Base-by-base conservation (phyloP, 2,329 filamentous ascomycete species). In the Trichocomaceae sp. region DNA sequence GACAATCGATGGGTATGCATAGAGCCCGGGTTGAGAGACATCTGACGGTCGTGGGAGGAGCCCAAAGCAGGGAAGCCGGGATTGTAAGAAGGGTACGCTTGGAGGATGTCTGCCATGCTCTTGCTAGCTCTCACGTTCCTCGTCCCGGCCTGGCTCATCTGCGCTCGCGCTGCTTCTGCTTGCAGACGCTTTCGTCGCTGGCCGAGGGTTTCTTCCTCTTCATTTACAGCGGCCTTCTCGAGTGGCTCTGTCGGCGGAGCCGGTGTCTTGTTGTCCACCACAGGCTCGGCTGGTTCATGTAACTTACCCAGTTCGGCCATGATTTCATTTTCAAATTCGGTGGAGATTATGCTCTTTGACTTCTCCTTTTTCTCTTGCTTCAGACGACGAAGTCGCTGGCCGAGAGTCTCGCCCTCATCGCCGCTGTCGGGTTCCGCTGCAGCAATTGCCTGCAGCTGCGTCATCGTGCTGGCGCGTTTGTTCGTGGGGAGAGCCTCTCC, bases 51-150 rank as follows among this genome's bases (percentile, higher is more conserved):
- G 60, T 23, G 62, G 12, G 20, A n/a, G 22, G 35, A 29, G n/a
- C 37, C 33, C 19, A 41, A 17, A 13, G 47, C 8, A 44, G 52
- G 39, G 12, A 50, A 37, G 15, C 42, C 63, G 15, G 60, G 58
- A 19, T 66, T 63, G 31, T 69, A 65, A 22, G 69, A 66, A 5
- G 82, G 82, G 61, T 83, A 79, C 2, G 77, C 75, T 56, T 79
- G 73, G 9, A 86, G 76, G 29, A 78, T 63, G 59, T 74, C 67
- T 7, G 74, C 75, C 69, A 77, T 75, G 59, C 74, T 79, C 42
- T 70, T 70, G 56, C 74, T 69, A 49, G 68, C 65, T 46, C 66
- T 67, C 1, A 64, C 62, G 15, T 69, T 35, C 35, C 52, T 23
- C 56, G 46, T 41, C 59, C 60, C 8, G n/a, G n/a, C n/a, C 44